phyloP scores from a whole-genome alignment of 208 protist genomes.

The Phytomonas sp. region DNA sequence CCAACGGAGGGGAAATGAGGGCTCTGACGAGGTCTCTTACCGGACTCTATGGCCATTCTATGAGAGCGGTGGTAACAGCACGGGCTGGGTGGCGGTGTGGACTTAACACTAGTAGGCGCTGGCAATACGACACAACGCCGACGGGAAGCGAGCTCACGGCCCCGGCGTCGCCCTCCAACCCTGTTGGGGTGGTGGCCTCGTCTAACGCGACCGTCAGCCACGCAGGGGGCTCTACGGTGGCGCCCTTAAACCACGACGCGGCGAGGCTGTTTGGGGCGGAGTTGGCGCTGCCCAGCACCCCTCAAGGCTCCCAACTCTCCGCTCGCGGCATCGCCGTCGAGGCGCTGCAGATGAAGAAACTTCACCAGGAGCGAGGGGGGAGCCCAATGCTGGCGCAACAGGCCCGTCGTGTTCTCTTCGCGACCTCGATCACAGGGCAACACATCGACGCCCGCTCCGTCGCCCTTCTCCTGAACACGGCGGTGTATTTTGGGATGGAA shows the following conservation, averaged over 20 bases:
- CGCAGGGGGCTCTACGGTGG: constrained; percentile 15
- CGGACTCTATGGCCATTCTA: not conserved
- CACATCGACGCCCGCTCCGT: constrained; percentile 82
- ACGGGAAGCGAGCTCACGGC: not conserved
- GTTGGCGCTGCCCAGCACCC: constrained; percentile 52
- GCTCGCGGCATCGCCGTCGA: constrained; percentile 84
- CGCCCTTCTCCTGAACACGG: constrained; percentile 81
- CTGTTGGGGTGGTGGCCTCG: constrained; percentile 4
- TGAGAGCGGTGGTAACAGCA: not conserved
- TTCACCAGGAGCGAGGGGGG: constrained; percentile 82
- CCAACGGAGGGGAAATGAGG: not conserved
- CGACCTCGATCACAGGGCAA: constrained; percentile 79
- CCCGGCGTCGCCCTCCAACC: constrained; percentile 2
- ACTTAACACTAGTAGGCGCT: not conserved
- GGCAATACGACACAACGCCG: not conserved
- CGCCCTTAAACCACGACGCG: constrained; percentile 15
- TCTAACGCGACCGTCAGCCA: constrained; percentile 11
- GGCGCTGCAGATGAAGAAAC: constrained; percentile 88
- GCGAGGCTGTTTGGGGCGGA: constrained; percentile 32
- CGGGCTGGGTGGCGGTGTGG: not conserved
- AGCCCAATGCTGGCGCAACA: constrained; percentile 89
- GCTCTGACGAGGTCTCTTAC: not conserved
- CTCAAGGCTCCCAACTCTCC: constrained; percentile 73
- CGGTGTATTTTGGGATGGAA: constrained; percentile 92
- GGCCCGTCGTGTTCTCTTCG: constrained; percentile 83